Evolutionary conservation across 768 basidiomycete genomes (phyloP).

Genomic region (Mrakia frigida): DNA sequence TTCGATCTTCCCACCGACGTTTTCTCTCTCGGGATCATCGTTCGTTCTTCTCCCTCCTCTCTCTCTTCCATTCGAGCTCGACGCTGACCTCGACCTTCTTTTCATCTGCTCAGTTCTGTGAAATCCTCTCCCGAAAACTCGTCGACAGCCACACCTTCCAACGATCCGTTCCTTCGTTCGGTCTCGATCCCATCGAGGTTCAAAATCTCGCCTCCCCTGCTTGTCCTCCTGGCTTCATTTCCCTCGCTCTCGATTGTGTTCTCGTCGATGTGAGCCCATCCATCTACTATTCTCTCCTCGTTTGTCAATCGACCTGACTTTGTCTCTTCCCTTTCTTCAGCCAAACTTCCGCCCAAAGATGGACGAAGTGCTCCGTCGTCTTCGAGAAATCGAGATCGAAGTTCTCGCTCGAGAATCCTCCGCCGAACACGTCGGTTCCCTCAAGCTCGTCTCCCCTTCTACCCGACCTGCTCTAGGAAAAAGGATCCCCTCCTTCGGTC

Average conservation of each 20-base stretch:
- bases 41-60: slow-evolving; percentile 10
- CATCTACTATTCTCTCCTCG: background rate
- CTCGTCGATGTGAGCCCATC: slow-evolving; percentile 37
- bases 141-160: slow-evolving; percentile 70
- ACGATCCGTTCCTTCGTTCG: slow-evolving; percentile 71
- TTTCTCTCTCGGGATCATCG: slow-evolving; percentile 66
- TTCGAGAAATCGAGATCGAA: slow-evolving; percentile 76
- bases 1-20: slow-evolving; percentile 93
- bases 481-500: slow-evolving; percentile 82
- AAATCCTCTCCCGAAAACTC: slow-evolving; percentile 76
- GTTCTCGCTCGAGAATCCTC: slow-evolving; percentile 51
- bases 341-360: slow-evolving; percentile 69
- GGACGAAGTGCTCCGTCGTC: slow-evolving; percentile 67
- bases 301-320: background rate
- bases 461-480: slow-evolving; percentile 49
- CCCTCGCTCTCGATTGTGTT: slow-evolving; percentile 73
- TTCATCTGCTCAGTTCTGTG: slow-evolving; percentile 55
- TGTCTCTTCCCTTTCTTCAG: slow-evolving; percentile 40
- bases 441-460: slow-evolving; percentile 68
- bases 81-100: background rate
- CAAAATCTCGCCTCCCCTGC: slow-evolving; percentile 60
- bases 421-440: slow-evolving; percentile 73
- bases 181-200: slow-evolving; percentile 70
- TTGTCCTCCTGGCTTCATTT: slow-evolving; percentile 71
- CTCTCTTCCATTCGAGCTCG: too few relatives aligned